A percentile compares a stretch with the other conserved stretches of the same genome.
Evolutionary conservation across 2,329 filamentous ascomycete genomes (phyloP).

Genomic region (Xylaria sp.): DNA sequence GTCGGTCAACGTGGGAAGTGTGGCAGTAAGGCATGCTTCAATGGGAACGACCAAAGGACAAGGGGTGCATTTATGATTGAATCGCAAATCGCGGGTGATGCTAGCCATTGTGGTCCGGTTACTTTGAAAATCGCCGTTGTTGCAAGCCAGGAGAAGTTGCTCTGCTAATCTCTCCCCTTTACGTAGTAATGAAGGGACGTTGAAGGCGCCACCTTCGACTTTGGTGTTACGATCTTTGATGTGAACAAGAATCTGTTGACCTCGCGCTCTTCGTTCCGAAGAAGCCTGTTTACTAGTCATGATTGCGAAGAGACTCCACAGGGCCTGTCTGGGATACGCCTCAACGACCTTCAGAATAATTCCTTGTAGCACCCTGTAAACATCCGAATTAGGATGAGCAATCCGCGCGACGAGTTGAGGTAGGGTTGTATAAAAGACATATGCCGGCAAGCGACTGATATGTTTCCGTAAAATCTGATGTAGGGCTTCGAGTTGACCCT

Average conservation of each 20-base stretch:
- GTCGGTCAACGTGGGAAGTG: slow-evolving; percentile 79
- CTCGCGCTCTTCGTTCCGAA: slow-evolving; percentile 69
- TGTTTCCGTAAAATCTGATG: slow-evolving; percentile 85
- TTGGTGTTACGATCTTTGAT: slow-evolving; percentile 62
- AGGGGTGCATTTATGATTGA: slow-evolving; percentile 85
- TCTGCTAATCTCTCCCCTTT: slow-evolving; percentile 86
- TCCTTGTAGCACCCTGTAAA: slow-evolving; percentile 79
- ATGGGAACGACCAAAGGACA: slow-evolving; percentile 90
- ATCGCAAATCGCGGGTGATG: slow-evolving; percentile 79
- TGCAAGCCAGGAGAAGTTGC: slow-evolving; percentile 82
- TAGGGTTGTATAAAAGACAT: slow-evolving; percentile 83
- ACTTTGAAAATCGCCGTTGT: slow-evolving; percentile 77
- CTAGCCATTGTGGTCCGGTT: slow-evolving; percentile 76
- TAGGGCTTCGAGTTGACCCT: slow-evolving; percentile 73
- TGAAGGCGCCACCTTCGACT: slow-evolving; percentile 62
- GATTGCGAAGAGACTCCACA: slow-evolving; percentile 91
- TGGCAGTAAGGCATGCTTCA: slow-evolving; percentile 84
- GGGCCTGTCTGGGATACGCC: slow-evolving; percentile 86
- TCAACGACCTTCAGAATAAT: slow-evolving; percentile 90
- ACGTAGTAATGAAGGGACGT: slow-evolving; percentile 77
- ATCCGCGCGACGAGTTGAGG: slow-evolving; percentile 97
- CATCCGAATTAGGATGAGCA: slow-evolving; percentile 81
- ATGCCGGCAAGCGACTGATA: slow-evolving; percentile 75
- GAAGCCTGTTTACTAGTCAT: slow-evolving; percentile 78
- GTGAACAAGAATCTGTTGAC: slow-evolving; percentile 62